Base-by-base conservation (phyloP, 306 rosid species). In the Vachellia pachyceras region DNA sequence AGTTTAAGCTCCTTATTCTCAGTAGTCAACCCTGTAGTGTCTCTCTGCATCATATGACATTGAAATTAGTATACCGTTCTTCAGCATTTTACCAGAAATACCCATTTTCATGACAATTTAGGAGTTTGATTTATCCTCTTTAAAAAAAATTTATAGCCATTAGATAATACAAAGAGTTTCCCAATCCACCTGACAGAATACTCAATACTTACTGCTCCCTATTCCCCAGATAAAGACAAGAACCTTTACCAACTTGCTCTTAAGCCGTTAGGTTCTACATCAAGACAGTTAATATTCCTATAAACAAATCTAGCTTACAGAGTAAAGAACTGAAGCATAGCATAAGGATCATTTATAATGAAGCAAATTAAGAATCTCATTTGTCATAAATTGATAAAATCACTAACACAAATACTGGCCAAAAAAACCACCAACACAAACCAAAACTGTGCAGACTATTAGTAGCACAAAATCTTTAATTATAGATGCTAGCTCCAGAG, bases 1-100 rank as follows among this genome's bases (percentile, higher is more conserved):
- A 95, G 72, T 79, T 93, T 95, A 79, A 95, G 98, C 87, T 91
- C 99, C 88, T 91, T 95, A 68, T 95, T 93, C 84, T 95, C 92
- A 61, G 85, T 1, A 73, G 88, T 84, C 82, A 95, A 81, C 14
- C 85, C 94, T 49, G 93, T 44, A 22, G 98, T 93, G 86, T 95
- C 98, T 82, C 96, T 93, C 99, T 95, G 93, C 93, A 90, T 72
- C 82, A 87, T 65, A 73, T n/a, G 18, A 77, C 79, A 82, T 18
- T 66, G 13, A 49, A 13, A 76, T 80, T 17, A 86, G 79, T 61
- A 71, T 47, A 23, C 18, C 60, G 23, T 57, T 35, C 69, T 39
- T 65, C 10, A 36, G 1, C 70, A 23, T 13, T 13, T 36, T 45
- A 69, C 22, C 44, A 36, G 3, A 63, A 2, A 12, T 36, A 36